A percentile compares a stretch with the other conserved stretches of the same genome.
Evolutionary conservation across 2,329 filamentous ascomycete genomes (phyloP).

Genomic region (Paramyrothecium roridum): DNA sequence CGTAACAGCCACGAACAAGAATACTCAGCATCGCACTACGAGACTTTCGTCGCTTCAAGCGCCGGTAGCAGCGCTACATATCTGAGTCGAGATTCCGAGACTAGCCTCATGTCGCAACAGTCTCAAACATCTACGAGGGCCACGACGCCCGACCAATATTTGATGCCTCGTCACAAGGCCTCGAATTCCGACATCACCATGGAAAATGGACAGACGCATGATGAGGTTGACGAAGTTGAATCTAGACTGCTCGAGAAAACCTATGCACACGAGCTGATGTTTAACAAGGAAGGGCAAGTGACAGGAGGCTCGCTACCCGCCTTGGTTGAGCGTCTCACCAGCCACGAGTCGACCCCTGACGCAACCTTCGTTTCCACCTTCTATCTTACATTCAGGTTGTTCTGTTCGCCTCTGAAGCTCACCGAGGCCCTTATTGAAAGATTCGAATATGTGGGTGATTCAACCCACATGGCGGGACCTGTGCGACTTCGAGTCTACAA

Average conservation of each 20-base stretch:
- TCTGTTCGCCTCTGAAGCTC: constrained; percentile 77
- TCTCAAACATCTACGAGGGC: constrained; percentile 84
- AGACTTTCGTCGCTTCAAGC: constrained; percentile 72
- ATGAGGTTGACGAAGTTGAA: constrained; percentile 78
- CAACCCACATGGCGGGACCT: constrained; percentile 68
- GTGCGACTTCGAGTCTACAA: constrained; percentile 93
- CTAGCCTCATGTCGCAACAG: constrained; percentile 73
- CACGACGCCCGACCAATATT: constrained; percentile 72
- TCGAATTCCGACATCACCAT: constrained; percentile 67
- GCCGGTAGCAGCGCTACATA: constrained; percentile 77
- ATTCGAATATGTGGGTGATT: constrained; percentile 87
- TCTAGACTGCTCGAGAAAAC: constrained; percentile 86
- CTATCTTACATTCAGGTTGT: constrained; percentile 92
- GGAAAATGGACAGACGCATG: constrained; percentile 63
- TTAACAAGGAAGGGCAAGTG: constrained; percentile 94
- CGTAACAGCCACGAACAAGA: constrained; percentile 46
- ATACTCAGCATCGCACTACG: constrained; percentile 54
- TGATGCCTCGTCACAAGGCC: constrained; percentile 53
- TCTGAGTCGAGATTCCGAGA: constrained; percentile 75
- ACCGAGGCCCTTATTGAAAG: constrained; percentile 82
- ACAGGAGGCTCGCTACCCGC: constrained; percentile 87
- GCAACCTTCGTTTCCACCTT: constrained; percentile 90
- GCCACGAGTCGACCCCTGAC: constrained; percentile 89
- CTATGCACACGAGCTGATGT: constrained; percentile 84
- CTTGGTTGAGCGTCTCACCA: constrained; percentile 89